Percentiles rank a stretch among this genome's conserved stretches.
phyloP scores from a whole-genome alignment of 805 yeast genomes.

The Scheffersomyces ergatensis region DNA sequence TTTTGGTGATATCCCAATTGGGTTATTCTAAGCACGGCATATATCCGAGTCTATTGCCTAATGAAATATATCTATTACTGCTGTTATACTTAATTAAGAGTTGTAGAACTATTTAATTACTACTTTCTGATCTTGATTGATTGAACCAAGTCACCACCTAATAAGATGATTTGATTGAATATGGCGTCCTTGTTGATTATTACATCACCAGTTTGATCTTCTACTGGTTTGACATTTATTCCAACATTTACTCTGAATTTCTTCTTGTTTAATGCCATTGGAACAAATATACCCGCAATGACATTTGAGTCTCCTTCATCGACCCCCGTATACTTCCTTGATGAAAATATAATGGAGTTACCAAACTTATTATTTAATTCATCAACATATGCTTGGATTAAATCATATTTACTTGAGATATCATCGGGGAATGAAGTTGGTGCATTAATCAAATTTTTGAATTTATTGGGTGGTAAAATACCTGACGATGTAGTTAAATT shows the following conservation, averaged over 20 bases:
- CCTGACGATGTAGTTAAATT: slow-evolving; percentile 52
- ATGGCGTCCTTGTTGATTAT: slow-evolving; percentile 69
- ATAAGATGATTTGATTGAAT: slow-evolving; percentile 63
- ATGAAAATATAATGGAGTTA: slow-evolving; percentile 68
- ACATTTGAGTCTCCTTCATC: slow-evolving; percentile 56
- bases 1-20: too few relatives aligned
- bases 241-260: slow-evolving; percentile 81
- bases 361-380: slow-evolving; percentile 65
- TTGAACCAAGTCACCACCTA: slow-evolving; percentile 64
- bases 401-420: slow-evolving; percentile 53
- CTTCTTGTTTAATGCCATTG: slow-evolving; percentile 53
- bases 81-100: too few relatives aligned
- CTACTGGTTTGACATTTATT: slow-evolving; percentile 64
- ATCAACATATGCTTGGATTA: slow-evolving; percentile 54
- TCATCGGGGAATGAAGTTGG: slow-evolving; percentile 43
- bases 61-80: too few relatives aligned
- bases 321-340: slow-evolving; percentile 52
- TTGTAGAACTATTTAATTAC: too few relatives aligned
- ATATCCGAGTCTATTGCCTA: too few relatives aligned
- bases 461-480: slow-evolving; percentile 49
- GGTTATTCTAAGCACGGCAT: too few relatives aligned
- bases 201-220: slow-evolving; percentile 45
- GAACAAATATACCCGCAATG: slow-evolving; percentile 80
- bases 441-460: slow-evolving; percentile 57
- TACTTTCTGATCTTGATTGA: slow-evolving; percentile 33